A percentile compares a stretch with the other conserved stretches of the same genome.
Conservation (phyloP, 768 basidiomycete genomes). For the Termitomyces sp. region DNA sequence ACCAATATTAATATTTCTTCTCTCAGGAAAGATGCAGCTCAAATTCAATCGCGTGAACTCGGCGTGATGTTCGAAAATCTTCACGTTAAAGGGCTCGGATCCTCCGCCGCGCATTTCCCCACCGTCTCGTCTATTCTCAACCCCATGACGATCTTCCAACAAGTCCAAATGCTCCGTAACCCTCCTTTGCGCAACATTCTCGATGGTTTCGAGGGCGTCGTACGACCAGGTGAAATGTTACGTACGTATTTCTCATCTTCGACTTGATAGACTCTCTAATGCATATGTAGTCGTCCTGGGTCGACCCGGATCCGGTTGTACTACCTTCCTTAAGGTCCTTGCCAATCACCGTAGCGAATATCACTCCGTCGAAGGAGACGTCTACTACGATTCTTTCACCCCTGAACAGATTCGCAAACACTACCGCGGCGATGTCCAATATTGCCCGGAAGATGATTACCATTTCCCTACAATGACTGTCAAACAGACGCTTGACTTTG, state of each 20-base stretch:
- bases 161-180: constrained; percentile 45
- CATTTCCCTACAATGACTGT: constrained; percentile 86
- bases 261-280: background rate
- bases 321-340: constrained; percentile 77
- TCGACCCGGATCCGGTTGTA: constrained; percentile 82
- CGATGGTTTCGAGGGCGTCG: constrained; percentile 57
- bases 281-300: constrained; percentile 68
- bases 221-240: constrained; percentile 75
- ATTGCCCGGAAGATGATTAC: constrained; percentile 81
- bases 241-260: constrained; percentile 39
- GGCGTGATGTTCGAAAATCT: constrained; percentile 61
- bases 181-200: constrained; percentile 65
- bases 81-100: constrained; percentile 56
- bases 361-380: constrained; percentile 62
- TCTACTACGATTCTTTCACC: constrained; percentile 74
- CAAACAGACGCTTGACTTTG: constrained; percentile 69
- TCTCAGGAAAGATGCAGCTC: constrained; percentile 9
- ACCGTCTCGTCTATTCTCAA: constrained; percentile 67
- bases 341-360: constrained; percentile 74
- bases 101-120: constrained; percentile 46
- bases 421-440: constrained; percentile 78
- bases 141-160: constrained; percentile 39
- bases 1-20: background rate
- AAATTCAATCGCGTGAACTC: constrained; percentile 38
- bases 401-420: constrained; percentile 58